Evolutionary conservation across 208 protist genomes (phyloP).

Genomic region (Trypanosoma melophagium): DNA sequence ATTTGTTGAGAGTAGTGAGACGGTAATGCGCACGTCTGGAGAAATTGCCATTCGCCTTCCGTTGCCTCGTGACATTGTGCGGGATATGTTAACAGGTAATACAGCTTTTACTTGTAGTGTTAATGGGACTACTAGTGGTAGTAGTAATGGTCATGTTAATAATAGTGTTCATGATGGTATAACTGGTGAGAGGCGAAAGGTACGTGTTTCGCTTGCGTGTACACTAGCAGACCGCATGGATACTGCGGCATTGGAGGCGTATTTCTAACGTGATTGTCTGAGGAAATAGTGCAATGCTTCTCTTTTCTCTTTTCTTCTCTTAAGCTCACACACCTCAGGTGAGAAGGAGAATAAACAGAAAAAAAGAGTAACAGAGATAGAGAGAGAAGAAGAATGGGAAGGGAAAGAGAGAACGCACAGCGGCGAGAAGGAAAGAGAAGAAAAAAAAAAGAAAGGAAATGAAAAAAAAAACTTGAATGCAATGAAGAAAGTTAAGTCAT

Average conservation of each 20-base stretch:
- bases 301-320: no score
- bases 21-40: conserved; percentile 37
- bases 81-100: conserved; percentile 17
- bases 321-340: no score
- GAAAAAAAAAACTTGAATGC: no score
- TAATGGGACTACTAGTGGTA: no score
- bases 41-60: conserved; percentile 60
- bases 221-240: conserved; percentile 47
- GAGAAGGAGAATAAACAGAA: no score
- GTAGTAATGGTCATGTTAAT: background rate
- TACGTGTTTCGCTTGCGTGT: conserved; percentile 60
- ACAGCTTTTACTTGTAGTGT: no score
- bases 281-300: no score
- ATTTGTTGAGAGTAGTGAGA: conserved; percentile 75
- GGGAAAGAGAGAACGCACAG: background rate
- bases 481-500: background rate
- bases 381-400: background rate
- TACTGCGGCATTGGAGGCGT: conserved; percentile 31
- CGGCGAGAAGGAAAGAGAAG: conserved; percentile 13
- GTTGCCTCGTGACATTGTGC: conserved; percentile 38
- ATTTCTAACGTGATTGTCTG: no score
- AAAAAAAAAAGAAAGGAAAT: conserved; percentile 16
- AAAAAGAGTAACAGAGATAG: no score
- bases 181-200: background rate
- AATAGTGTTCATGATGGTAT: conserved; percentile 10